Percentiles rank a stretch among this genome's conserved stretches.
These are phyloP conservation scores for Radiomyces spectabilis DNA, from an alignment of 192 early-diverging fungal genomes.

Conservation along the genomic window DNA sequence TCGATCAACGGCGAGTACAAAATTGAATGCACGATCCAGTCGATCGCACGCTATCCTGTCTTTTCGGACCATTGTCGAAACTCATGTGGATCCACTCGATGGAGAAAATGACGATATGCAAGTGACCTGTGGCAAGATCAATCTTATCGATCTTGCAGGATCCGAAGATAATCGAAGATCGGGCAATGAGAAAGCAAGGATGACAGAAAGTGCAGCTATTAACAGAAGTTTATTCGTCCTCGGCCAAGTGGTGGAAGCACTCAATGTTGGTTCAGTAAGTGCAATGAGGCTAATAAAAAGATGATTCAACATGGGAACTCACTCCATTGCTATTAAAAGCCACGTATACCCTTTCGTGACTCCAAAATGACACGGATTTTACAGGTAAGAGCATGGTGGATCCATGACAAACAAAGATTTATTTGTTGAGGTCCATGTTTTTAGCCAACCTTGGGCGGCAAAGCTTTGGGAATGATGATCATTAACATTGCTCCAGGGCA, in stretches of 20 bases:
- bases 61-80: slow-evolving; percentile 32
- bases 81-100: slow-evolving; percentile 8
- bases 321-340: slow-evolving; percentile 1
- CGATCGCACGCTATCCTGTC: slow-evolving; percentile 60
- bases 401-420: not conserved
- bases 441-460: no score
- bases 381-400: slow-evolving; percentile 24
- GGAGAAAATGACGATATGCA: slow-evolving; percentile 21
- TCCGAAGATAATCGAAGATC: slow-evolving; percentile 60
- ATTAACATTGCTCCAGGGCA: no score
- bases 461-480: no score
- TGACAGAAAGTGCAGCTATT: slow-evolving; percentile 60
- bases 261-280: not conserved
- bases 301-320: not conserved
- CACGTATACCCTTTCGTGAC: slow-evolving; percentile 47
- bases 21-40: slow-evolving; percentile 54
- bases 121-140: slow-evolving; percentile 38
- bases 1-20: slow-evolving; percentile 55
- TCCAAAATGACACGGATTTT: no score
- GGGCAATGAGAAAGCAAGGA: slow-evolving; percentile 47
- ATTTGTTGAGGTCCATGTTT: no score
- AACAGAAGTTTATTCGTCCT: slow-evolving; percentile 50
- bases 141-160: slow-evolving; percentile 62
- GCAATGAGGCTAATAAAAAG: not conserved
- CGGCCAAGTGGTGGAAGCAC: not conserved